Conservation (phyloP, 202 grass and related monocot genomes). For the Brachypodium distachyon region DNA sequence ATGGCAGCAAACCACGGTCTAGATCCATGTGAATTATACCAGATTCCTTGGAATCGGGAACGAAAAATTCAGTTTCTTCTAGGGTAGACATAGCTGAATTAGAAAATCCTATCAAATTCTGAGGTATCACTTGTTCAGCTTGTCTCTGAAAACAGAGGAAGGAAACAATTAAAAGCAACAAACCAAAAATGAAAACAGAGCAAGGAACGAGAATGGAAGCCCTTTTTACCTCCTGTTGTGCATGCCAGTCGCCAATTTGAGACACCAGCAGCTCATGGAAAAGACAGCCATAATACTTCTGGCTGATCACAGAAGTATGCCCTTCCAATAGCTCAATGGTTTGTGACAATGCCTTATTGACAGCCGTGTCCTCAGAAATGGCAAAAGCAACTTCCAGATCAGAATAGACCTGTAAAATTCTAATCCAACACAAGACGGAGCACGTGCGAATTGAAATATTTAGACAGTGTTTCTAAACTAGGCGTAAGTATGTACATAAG, state of each 20-base stretch:
- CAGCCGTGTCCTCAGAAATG: slow-evolving; percentile 75
- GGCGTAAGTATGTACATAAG: no score
- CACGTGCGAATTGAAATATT: background rate
- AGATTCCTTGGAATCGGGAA: slow-evolving; percentile 32
- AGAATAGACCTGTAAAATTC: slow-evolving; percentile 86
- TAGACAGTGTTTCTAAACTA: background rate
- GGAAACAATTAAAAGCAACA: slow-evolving; percentile 1
- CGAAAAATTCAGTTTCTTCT: slow-evolving; percentile 69
- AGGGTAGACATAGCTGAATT: slow-evolving; percentile 66
- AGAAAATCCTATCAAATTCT: slow-evolving; percentile 85
- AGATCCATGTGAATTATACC: slow-evolving; percentile 85
- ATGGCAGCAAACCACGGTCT: slow-evolving; percentile 76
- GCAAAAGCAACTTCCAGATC: slow-evolving; percentile 96
- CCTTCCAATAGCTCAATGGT: slow-evolving; percentile 93
- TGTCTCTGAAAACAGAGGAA: slow-evolving; percentile 88
- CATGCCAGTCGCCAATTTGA: slow-evolving; percentile 82
- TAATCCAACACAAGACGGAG: slow-evolving; percentile 8
- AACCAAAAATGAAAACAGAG: no score
- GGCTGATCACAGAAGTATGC: slow-evolving; percentile 73
- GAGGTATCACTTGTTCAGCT: slow-evolving; percentile 33
- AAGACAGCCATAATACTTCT: slow-evolving; percentile 94
- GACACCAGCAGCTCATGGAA: slow-evolving; percentile 96
- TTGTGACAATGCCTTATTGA: slow-evolving; percentile 72
- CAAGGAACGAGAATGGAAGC: no score
- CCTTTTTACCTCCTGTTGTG: slow-evolving; percentile 61